Conservation (phyloP, 202 grass and related monocot species). For the Zizania palustris region DNA sequence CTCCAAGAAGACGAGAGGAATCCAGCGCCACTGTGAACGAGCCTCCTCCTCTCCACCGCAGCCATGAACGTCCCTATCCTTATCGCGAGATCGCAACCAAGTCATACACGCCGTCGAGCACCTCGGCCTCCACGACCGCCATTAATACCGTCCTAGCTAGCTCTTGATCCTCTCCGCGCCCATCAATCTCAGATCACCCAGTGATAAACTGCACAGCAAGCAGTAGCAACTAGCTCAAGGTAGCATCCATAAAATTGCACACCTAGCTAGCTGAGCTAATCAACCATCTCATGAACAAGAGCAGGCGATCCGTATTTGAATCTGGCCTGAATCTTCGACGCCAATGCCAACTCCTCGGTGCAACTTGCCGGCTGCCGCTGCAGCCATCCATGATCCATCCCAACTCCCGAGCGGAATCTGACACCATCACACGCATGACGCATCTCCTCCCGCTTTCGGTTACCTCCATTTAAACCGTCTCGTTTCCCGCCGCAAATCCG, state of each 20-base stretch:
- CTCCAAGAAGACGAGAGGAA: no score
- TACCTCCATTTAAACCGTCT: conserved; percentile 46
- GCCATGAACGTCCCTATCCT: neutral
- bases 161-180: conserved; percentile 7
- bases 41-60: no score
- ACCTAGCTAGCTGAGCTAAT: conserved; percentile 17
- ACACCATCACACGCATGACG: conserved; percentile 30
- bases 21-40: no score
- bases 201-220: conserved; percentile 21
- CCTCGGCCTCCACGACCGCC: conserved; percentile 46
- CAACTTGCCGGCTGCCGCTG: conserved; percentile 35
- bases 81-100: neutral
- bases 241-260: conserved; percentile 55
- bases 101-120: neutral
- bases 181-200: conserved; percentile 8
- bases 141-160: conserved; percentile 37
- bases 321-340: conserved; percentile 50
- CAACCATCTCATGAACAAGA: neutral
- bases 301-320: conserved; percentile 30
- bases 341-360: neutral
- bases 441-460: conserved; percentile 37
- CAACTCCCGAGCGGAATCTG: conserved; percentile 51
- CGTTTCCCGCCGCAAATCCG: conserved; percentile 48
- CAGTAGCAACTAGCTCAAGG: neutral
- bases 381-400: conserved; percentile 24